phyloP scores from a whole-genome alignment of 2,329 filamentous ascomycete genomes.

The Elsinoe perseae region DNA sequence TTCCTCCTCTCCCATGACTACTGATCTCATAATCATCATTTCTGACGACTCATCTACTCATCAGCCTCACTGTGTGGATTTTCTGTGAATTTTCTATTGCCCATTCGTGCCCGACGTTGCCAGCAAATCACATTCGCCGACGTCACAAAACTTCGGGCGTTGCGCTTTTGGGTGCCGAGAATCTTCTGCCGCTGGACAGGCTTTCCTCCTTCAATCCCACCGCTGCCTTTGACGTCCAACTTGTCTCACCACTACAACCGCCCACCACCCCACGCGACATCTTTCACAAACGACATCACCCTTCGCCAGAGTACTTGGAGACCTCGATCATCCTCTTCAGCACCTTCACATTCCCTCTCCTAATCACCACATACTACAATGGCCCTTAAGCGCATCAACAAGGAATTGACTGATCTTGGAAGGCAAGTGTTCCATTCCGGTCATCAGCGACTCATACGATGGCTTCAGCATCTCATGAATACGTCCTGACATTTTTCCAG shows the following conservation, averaged over 20 bases:
- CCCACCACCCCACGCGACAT: slow-evolving; percentile 16
- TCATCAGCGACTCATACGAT: slow-evolving; percentile 13
- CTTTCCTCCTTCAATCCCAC: slow-evolving; percentile 15
- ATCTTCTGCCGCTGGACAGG: slow-evolving; percentile 1
- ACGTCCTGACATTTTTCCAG: slow-evolving; percentile 45
- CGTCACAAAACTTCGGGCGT: slow-evolving; percentile 7
- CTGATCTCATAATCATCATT: slow-evolving; percentile 7
- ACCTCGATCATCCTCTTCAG: slow-evolving; percentile 15
- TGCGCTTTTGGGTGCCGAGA: not conserved
- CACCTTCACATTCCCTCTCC: slow-evolving; percentile 19
- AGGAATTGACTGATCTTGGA: slow-evolving; percentile 84
- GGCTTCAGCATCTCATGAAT: not conserved
- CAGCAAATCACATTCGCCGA: slow-evolving; percentile 9
- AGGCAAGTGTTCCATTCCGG: slow-evolving; percentile 49
- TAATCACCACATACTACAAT: slow-evolving; percentile 40
- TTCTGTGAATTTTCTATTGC: not conserved
- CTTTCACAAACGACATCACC: slow-evolving; percentile 17
- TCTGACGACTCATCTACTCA: not conserved
- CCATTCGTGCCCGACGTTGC: not conserved
- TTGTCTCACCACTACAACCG: slow-evolving; percentile 19
- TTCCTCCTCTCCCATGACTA: not conserved
- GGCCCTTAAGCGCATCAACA: slow-evolving; percentile 92
- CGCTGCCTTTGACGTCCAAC: slow-evolving; percentile 20
- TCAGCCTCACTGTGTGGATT: not conserved
- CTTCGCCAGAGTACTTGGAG: slow-evolving; percentile 10